Percentiles rank a stretch among this genome's conserved stretches.
Evolutionary conservation across 1,284 basidiomycete genomes (phyloP).

Genomic region (Malassezia pachydermatis): DNA sequence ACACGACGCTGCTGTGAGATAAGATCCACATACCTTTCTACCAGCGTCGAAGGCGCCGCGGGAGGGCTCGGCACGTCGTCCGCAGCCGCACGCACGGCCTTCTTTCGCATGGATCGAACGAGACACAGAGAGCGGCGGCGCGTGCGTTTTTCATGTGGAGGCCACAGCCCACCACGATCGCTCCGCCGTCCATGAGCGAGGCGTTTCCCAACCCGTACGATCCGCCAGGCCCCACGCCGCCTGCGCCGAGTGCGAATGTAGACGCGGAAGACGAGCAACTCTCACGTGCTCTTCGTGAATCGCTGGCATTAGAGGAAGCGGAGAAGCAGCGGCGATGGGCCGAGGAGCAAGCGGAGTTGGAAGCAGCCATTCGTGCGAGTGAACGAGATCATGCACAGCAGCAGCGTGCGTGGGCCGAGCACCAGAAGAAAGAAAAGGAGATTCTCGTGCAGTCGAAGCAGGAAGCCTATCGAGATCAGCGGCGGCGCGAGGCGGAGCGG

Average conservation of each 20-base stretch:
- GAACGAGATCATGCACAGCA: constrained; percentile 5
- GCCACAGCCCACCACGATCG: background rate
- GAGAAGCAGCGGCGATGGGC: constrained; percentile 37
- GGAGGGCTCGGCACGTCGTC: background rate
- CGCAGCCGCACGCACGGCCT: background rate
- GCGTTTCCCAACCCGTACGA: constrained; percentile 18
- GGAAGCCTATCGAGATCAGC: constrained; percentile 10
- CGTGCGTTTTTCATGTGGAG: background rate
- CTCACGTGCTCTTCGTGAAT: constrained; percentile 45
- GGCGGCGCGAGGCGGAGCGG: constrained; percentile 15
- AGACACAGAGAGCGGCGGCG: background rate
- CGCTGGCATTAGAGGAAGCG: constrained; percentile 43
- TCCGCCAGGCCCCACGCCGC: background rate
- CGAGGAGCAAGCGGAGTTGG: constrained; percentile 16
- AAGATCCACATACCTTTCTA: background rate
- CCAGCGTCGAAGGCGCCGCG: no score
- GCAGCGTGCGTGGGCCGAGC: constrained; percentile 4
- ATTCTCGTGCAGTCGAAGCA: constrained; percentile 9
- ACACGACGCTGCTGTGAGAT: constrained; percentile 28
- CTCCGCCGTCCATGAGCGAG: constrained; percentile 8
- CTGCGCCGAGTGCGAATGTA: background rate
- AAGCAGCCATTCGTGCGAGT: constrained; percentile 11
- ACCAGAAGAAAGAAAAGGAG: constrained; percentile 1
- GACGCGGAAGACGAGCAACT: constrained; percentile 26
- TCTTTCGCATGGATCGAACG: background rate